Evolutionary conservation across 2,329 filamentous ascomycete genomes (phyloP).

Genomic region (Beauveria brongniartii): DNA sequence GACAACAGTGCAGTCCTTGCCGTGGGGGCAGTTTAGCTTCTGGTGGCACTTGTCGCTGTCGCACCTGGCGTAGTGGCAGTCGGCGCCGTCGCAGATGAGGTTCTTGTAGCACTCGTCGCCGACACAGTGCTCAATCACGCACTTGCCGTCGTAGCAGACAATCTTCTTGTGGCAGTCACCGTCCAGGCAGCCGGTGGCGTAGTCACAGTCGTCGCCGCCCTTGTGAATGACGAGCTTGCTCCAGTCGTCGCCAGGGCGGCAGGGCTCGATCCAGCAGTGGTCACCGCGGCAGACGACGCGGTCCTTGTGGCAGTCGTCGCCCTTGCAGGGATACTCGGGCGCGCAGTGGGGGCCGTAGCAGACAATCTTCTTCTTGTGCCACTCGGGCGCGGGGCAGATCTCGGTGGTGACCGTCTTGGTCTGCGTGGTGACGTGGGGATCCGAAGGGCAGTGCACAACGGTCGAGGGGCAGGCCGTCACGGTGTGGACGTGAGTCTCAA

Average conservation of each 20-base stretch:
- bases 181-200: constrained; percentile 16
- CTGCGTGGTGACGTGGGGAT: constrained; percentile 15
- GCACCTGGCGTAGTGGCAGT: constrained; percentile 25
- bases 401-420: constrained; percentile 18
- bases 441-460: constrained; percentile 18
- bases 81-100: constrained; percentile 23
- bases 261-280: constrained; percentile 20
- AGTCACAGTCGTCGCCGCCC: constrained; percentile 21
- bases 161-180: constrained; percentile 24
- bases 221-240: constrained; percentile 24
- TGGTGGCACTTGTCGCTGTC: constrained; percentile 22
- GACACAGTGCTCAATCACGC: constrained; percentile 21
- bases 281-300: constrained; percentile 26
- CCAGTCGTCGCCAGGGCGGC: constrained; percentile 20
- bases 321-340: constrained; percentile 20
- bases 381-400: constrained; percentile 17
- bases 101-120: constrained; percentile 25
- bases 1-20: constrained; percentile 19
- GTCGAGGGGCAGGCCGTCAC: constrained; percentile 22
- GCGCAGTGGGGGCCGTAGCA: constrained; percentile 27
- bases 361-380: constrained; percentile 26
- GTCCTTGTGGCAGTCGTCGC: constrained; percentile 20
- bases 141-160: constrained; percentile 25
- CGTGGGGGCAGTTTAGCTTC: constrained; percentile 20
- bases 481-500: constrained; percentile 20